Conservation (phyloP, 495 filamentous ascomycete species). For the Thermochaetoides thermophila region DNA sequence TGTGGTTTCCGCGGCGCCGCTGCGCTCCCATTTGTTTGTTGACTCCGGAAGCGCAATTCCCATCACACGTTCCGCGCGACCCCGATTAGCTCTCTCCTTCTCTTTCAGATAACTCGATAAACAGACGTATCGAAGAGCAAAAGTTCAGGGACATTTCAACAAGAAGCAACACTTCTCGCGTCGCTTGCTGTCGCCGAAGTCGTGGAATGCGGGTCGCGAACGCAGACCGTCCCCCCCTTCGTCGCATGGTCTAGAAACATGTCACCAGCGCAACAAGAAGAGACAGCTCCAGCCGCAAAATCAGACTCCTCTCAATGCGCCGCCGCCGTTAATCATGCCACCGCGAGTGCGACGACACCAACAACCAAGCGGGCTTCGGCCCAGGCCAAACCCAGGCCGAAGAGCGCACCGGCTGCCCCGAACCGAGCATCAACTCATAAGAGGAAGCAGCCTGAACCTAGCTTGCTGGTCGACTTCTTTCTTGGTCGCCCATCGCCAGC, state of each 20-base stretch:
- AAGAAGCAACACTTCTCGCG: too few species aligned
- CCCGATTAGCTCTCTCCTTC: too few species aligned
- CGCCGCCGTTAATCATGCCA: slow-evolving; percentile 12
- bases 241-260: slow-evolving; percentile 12
- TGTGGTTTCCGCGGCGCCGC: too few species aligned
- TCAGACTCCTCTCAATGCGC: slow-evolving; percentile 9
- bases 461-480: slow-evolving; percentile 37
- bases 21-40: too few species aligned
- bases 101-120: too few species aligned
- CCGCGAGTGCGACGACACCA: slow-evolving; percentile 16
- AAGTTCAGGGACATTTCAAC: too few species aligned
- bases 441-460: slow-evolving; percentile 30
- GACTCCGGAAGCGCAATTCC: too few species aligned
- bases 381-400: slow-evolving; percentile 18
- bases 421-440: slow-evolving; percentile 11
- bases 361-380: slow-evolving; percentile 11
- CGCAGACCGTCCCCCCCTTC: not conserved
- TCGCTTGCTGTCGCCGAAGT: not conserved
- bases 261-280: slow-evolving; percentile 15
- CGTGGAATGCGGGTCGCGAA: slow-evolving; percentile 13
- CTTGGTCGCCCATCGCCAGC: slow-evolving; percentile 35
- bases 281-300: slow-evolving; percentile 6
- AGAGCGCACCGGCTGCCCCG: slow-evolving; percentile 25
- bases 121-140: too few species aligned
- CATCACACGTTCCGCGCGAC: too few species aligned